phyloP scores from a whole-genome alignment of 169 alveolate genomes.

The Cyclospora cayetanensis region DNA sequence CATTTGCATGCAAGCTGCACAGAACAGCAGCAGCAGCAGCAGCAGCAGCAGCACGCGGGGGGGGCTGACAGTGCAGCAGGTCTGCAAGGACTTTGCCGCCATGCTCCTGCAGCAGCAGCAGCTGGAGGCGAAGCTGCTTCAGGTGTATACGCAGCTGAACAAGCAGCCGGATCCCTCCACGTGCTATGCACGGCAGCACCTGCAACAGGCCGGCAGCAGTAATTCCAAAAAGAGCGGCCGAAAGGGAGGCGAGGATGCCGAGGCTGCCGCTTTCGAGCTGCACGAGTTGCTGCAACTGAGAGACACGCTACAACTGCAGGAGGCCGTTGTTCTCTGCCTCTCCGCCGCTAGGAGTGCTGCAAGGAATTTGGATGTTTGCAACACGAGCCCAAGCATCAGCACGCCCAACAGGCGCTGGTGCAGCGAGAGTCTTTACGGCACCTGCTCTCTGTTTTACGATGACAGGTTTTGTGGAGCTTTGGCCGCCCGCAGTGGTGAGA shows the following conservation, averaged over 20 bases:
- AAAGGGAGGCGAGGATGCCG: not conserved
- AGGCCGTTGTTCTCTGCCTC: conserved; percentile 37
- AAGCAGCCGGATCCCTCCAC: conserved; percentile 49
- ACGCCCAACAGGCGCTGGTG: not conserved
- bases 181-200: conserved; percentile 5
- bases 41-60: not conserved
- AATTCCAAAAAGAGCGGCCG: conserved; percentile 16
- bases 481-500: conserved; percentile 71
- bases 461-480: conserved; percentile 64
- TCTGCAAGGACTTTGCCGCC: conserved; percentile 8
- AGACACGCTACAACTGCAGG: conserved; percentile 63
- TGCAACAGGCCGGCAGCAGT: conserved; percentile 1
- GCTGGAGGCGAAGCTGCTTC: conserved; percentile 40
- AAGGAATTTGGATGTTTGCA: not conserved
- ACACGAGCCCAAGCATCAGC: conserved; percentile 23
- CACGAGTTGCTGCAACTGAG: conserved; percentile 4
- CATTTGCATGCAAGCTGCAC: conserved; percentile 49
- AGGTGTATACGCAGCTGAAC: conserved; percentile 47
- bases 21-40: not conserved
- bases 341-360: conserved; percentile 37
- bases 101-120: conserved; percentile 53
- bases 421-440: conserved; percentile 41
- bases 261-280: not conserved
- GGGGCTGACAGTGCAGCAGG: not conserved
- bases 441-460: conserved; percentile 33